Evolutionary conservation across 1,139 yeast genomes (phyloP), one percentile per base, ranked within the genome.

Genomic region (Torulaspora pretoriensis): DNA sequence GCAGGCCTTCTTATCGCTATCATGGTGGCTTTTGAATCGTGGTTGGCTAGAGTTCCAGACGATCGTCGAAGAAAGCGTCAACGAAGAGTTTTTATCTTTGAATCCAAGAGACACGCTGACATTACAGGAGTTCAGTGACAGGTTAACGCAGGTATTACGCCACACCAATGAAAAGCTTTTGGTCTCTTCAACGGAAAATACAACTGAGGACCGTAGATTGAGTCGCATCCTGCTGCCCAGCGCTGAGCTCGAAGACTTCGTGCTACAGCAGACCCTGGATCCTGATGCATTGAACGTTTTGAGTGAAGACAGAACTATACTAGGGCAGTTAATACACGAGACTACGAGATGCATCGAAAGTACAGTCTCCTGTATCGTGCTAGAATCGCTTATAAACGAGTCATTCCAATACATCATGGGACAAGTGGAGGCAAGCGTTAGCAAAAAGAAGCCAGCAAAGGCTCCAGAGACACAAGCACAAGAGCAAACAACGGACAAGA

Each of bases 21-120:
- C 90, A 54, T 92, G 97, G 97, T 92, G 97, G 96, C 68, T 92
- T 41, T 72, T 92, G 47, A 89, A 92, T 64, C 78, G 81, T 54
- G 97, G 97, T 1, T 88, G 94, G 92, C 61, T 71, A 30, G 71
- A 72, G 39, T 68, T 84, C 42, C 74, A 78, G 39, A 70, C 73
- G 38, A 65, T 74, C 29, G 77, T 88, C 27, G 79, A 79, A 57
- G 64, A 66, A 1, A 71, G 78, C 4, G 94, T 90, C 3, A 70
- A 69, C 30, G 71, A 71, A 28, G 81, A 80, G 33, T 88, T 89
- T 63, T 77, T 73, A 22, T 70, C 70, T 16, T 70, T 86, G 31
- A 81, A 79, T 54, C 95, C 96, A 28, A 77, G 89, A 53, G 77
- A 84, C 19, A 90, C 83, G 54, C 65, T 89, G 43, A 67, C 83